A percentile compares a stretch with the other conserved stretches of the same genome.
These are phyloP conservation scores for Karstenula rhodostoma DNA, from an alignment of 2,329 filamentous ascomycete genomes.

Conservation along the genomic window DNA sequence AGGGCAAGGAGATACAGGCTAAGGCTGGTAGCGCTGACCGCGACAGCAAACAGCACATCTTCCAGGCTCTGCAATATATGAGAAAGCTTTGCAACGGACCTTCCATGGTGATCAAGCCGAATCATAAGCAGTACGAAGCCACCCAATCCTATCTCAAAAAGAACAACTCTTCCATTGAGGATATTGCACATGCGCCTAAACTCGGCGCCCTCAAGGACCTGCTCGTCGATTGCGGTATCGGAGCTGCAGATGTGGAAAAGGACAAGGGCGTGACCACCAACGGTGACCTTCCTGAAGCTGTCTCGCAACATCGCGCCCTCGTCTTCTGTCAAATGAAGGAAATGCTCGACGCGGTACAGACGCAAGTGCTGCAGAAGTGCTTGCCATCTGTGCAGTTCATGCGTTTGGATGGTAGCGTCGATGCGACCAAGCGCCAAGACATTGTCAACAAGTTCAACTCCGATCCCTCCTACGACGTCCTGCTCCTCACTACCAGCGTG, in stretches of 20 bases:
- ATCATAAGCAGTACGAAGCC: conserved; percentile 87
- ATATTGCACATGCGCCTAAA: conserved; percentile 90
- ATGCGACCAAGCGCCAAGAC: conserved; percentile 91
- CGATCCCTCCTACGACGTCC: conserved; percentile 93
- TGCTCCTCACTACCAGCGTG: conserved; percentile 93
- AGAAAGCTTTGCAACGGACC: conserved; percentile 98
- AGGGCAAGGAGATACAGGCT: conserved; percentile 84
- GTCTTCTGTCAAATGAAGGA: conserved; percentile 99
- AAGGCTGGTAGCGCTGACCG: conserved; percentile 84
- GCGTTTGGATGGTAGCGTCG: conserved; percentile 91
- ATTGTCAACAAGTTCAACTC: conserved; percentile 99
- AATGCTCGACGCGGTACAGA: conserved; percentile 99
- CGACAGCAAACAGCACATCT: conserved; percentile 96
- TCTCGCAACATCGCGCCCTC: conserved; percentile 93
- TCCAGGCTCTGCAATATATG: conserved; percentile 99
- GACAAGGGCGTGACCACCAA: conserved; percentile 55
- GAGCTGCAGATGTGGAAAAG: conserved; percentile 59
- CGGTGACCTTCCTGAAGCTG: conserved; percentile 75
- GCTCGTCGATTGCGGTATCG: conserved; percentile 98
- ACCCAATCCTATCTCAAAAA: conserved; percentile 82
- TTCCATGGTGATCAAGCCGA: conserved; percentile 93
- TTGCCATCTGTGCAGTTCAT: conserved; percentile 93
- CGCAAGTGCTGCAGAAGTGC: conserved; percentile 86
- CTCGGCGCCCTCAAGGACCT: conserved; percentile 88
- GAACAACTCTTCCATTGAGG: conserved; percentile 82